Base-by-base conservation (phyloP, 2,329 filamentous ascomycete species). In the Paracoccidioides brasiliensis region DNA sequence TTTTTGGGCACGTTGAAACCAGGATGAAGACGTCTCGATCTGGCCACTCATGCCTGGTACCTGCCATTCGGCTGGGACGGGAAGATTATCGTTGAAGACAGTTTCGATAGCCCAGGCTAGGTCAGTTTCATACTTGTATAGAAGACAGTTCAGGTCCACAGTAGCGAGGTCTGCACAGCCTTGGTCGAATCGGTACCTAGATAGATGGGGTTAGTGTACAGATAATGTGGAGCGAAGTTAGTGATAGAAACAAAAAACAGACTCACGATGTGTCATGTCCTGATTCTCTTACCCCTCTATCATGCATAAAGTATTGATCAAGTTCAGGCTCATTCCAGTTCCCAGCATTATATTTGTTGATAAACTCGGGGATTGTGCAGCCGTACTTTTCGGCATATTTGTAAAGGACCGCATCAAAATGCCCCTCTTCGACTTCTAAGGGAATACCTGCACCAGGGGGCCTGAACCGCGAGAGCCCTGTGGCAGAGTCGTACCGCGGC, bases 101-200 rank as follows among this genome's bases (percentile, higher is more conserved):
- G 77, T 84, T 57, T 85, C 84, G 63, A 94, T 91, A 3, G 81
- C 84, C 58, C 84, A 81, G 3, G 84, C 82, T 66, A 94, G 91
- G 64, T 94, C 89, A 37, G 80, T 82, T 72, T 94, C 88, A 66
- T 93, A 93, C 72, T 94, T 94, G 79, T 88, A 94, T n/a, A 94
- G 75, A 28, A 91, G 77, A 43, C 87, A 88, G 72, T 94, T 94
- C 51, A 93, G 78, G 64, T 95, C 88, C 58, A 94, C 87, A 0
- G 87, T 90, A 15, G 88, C 88, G 28, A 94, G 77, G 66, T 93
- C 80, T 32, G 86, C 88, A 63, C 83, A 86, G 28, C 89, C 78
- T 53, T 81, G 83, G 69, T 94, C 89, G 22, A 94, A 76, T 22
- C 88, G 85, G 71, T 94, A 94, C 3, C 54, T 55, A 15, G 14